Conservation (phyloP, 345 rosid species). For the Heritiera littoralis region DNA sequence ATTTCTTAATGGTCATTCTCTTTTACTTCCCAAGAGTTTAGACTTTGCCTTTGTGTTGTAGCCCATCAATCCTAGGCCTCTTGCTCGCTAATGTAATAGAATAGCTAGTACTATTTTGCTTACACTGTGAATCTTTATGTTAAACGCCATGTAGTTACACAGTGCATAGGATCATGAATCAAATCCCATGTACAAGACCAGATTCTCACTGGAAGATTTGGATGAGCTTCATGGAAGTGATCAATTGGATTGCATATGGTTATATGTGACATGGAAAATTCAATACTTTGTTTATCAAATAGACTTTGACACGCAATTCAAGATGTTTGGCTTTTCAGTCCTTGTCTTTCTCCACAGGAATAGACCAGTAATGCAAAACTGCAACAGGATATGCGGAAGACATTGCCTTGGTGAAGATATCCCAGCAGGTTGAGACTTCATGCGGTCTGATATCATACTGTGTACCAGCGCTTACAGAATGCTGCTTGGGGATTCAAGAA, state of each 20-base stretch:
- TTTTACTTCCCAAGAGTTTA: no score
- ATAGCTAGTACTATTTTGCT: not conserved
- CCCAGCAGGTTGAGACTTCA: not conserved
- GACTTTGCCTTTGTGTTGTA: not conserved
- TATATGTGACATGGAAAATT: not conserved
- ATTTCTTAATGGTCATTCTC: no score
- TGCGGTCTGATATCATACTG: not conserved
- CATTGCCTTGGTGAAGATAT: not conserved
- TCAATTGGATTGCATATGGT: not conserved
- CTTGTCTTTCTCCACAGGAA: not conserved
- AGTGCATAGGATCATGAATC: not conserved
- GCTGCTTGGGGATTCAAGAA: no score
- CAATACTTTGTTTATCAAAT: not conserved
- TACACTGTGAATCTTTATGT: not conserved
- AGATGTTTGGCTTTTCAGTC: not conserved
- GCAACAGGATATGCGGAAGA: no score
- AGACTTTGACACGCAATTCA: not conserved
- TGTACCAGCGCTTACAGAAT: not conserved
- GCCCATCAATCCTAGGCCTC: not conserved
- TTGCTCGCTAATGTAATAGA: not conserved
- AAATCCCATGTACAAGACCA: no score
- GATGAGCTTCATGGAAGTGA: not conserved
- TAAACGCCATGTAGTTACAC: not conserved
- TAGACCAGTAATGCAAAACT: not conserved
- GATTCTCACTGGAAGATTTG: not conserved